Base-by-base conservation (phyloP, 805 yeast species). In the Zygosaccharomyces siamensis region DNA sequence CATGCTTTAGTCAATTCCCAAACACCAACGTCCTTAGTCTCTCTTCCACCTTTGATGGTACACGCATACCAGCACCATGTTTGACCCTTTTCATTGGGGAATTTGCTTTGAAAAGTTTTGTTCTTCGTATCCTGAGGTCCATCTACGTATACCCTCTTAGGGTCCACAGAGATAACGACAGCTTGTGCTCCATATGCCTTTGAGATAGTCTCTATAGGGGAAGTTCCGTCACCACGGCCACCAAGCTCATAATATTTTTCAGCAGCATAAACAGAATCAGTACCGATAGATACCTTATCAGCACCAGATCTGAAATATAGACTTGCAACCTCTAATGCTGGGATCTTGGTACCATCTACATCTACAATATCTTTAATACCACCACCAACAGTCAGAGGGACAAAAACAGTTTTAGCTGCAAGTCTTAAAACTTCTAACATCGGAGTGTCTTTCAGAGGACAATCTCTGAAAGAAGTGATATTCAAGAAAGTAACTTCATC, bases 81-180 rank as follows among this genome's bases (percentile, higher is more conserved):
- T 66, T 93, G 96, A 3, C 95, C 95, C 51, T 86, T 76, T n/a
- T 96, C 95, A 12, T 97, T 97, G 1, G 84, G 80, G 54, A 68
- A 71, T 14, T 66, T 53, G 1, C 95, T 85, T 57, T 80, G 71
- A 43, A 90, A 76, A 0, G 84, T 75, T 55, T 79, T 75, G 73
- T 86, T 87, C 16, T 69, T 69, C 10, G 86, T 81, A 16, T 76
- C 80, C 1, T 62, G 47, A 3, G 95, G 93, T 6, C 51, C 50
- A 46, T 60, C 59, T 2, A 92, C 83, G 61, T 88, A 93, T 20
- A 78, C 84, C 54, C 96, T 77, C 61, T 87, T 93, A 32, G 99
- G 99, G 67, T 93, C 99, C n/a, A 93, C 96, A 0, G 97, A 90
- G 11, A 93, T 90, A 5, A 93, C 98, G 5, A 93, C 99, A 0